Base-by-base conservation (phyloP, 106 monocot genomes). In the Apostasia ramifera region DNA sequence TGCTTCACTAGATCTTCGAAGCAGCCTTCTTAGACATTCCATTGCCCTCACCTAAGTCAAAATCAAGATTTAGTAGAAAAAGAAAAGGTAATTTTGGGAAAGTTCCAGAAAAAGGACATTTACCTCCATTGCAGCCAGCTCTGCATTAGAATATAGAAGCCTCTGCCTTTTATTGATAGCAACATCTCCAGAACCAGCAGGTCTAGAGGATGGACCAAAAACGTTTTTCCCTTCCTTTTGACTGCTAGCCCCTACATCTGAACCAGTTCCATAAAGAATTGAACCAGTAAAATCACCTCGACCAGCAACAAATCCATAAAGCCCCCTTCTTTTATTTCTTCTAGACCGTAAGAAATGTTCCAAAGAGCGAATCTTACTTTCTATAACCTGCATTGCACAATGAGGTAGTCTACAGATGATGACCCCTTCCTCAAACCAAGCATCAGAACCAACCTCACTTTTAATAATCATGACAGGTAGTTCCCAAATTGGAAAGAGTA, bases 121-220 rank as follows among this genome's bases (percentile, higher is more conserved):
- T 71, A 97, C 97, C 97, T 98, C 92, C 92, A 98, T 92, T 40
- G 97, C 97, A 80, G 82, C 89, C 55, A 98, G 79, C 62, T 98
- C 92, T 37, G 92, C 73, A 70, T 84, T 59, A 63, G 71, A 81
- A 42, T 83, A 86, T 43, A 77, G 82, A 71, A 90, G 69, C 2
- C 90, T 76, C 63, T 78, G 89, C 64, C 85, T 87, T 77, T 98
- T 98, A 78, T 71, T 82, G 40, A 72, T 52, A 44, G 68, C 51
- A 60, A 60, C 50, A 66, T 83, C 81, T 44, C 47, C 81, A 40
- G 77, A 50, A 5, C 75, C 78, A 71, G 67, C 62, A 59, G 38
- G 63, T 43, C 50, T 69, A 61, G 77, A 47, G 2, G 71, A 69
- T 12, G 44, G 5, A 5, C 67, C 67, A 57, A 82, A 78, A 6